Evolutionary conservation across 108 stramenopile genomes (phyloP).

Genomic region (Tribonema minus): DNA sequence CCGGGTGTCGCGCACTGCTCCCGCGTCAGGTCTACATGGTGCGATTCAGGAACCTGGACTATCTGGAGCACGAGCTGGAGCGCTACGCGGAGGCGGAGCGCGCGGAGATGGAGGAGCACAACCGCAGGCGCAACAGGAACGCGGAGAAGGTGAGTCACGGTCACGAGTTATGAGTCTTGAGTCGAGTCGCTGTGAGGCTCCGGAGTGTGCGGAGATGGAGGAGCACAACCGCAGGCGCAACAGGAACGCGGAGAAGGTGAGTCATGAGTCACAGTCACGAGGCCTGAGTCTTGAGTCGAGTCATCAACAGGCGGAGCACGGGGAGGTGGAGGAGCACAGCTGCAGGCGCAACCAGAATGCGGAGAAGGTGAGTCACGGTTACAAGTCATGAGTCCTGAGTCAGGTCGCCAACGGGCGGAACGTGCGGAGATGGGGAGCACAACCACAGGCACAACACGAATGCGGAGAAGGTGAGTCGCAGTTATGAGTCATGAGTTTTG

Average conservation of each 20-base stretch:
- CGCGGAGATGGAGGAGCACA: slow-evolving; percentile 58
- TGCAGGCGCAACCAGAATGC: slow-evolving; percentile 32
- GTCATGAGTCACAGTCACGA: too few species aligned
- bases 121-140: slow-evolving; percentile 37
- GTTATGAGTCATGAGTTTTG: too few species aligned
- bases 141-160: slow-evolving; percentile 37
- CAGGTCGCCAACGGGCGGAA: too few species aligned
- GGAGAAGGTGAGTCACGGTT: slow-evolving; percentile 31
- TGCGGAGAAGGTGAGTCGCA: slow-evolving; percentile 35
- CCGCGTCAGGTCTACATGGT: slow-evolving; percentile 35
- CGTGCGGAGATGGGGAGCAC: slow-evolving; percentile 56
- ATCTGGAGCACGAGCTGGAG: slow-evolving; percentile 68
- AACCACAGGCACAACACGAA: slow-evolving; percentile 33
- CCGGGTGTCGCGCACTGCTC: too few species aligned
- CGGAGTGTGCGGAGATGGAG: slow-evolving; percentile 56
- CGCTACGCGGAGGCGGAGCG: slow-evolving; percentile 49
- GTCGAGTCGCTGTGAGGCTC: too few species aligned
- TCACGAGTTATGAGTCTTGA: too few species aligned
- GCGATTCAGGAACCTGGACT: slow-evolving; percentile 67
- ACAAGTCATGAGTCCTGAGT: too few species aligned
- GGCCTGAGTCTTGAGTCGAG: too few species aligned
- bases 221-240: slow-evolving; percentile 52
- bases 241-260: slow-evolving; percentile 30
- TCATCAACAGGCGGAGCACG: slow-evolving; percentile 48
- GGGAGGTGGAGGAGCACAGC: slow-evolving; percentile 59